Conservation (phyloP, 208 protist genomes). For the Phytomonas serpens region DNA sequence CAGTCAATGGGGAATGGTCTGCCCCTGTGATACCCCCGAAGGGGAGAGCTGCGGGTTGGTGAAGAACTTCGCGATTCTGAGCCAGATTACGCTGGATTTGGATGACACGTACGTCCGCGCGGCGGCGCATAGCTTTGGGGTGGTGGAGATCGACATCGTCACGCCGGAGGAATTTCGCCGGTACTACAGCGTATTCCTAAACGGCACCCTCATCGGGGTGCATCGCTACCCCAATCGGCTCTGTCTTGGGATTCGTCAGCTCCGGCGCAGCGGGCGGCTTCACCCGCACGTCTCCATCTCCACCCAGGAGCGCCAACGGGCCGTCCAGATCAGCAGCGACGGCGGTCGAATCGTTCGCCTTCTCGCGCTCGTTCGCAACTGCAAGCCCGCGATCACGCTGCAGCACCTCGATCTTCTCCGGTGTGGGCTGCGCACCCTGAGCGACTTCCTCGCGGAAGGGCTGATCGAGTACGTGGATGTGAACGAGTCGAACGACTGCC, state of each 20-base stretch:
- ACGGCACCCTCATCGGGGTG: slow-evolving; percentile 79
- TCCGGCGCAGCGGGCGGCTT: slow-evolving; percentile 65
- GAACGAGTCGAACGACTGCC: slow-evolving; percentile 98
- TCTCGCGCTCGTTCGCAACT: slow-evolving; percentile 62
- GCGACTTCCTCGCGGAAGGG: slow-evolving; percentile 87
- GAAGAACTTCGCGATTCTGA: slow-evolving; percentile 99
- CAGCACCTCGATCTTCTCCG: slow-evolving; percentile 55
- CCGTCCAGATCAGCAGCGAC: slow-evolving; percentile 79
- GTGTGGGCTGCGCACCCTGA: slow-evolving; percentile 53
- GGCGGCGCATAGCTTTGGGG: slow-evolving; percentile 66
- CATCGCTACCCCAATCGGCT: slow-evolving; percentile 78
- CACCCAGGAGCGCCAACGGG: slow-evolving; percentile 60
- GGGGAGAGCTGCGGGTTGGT: slow-evolving; percentile 98
- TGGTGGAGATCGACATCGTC: slow-evolving; percentile 77
- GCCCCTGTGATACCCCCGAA: slow-evolving; percentile 99
- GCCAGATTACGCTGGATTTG: slow-evolving; percentile 97
- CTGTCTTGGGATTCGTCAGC: slow-evolving; percentile 58
- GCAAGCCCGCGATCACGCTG: slow-evolving; percentile 45
- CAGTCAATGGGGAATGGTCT: slow-evolving; percentile 99
- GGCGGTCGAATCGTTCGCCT: slow-evolving; percentile 80
- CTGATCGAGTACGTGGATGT: slow-evolving; percentile 99
- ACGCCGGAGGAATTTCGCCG: slow-evolving; percentile 53
- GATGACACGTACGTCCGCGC: slow-evolving; percentile 80
- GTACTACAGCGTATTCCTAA: slow-evolving; percentile 81
- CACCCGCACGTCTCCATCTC: slow-evolving; percentile 86